Conservation (phyloP, 177 flowering plant species). For the Vitis hybrid region DNA sequence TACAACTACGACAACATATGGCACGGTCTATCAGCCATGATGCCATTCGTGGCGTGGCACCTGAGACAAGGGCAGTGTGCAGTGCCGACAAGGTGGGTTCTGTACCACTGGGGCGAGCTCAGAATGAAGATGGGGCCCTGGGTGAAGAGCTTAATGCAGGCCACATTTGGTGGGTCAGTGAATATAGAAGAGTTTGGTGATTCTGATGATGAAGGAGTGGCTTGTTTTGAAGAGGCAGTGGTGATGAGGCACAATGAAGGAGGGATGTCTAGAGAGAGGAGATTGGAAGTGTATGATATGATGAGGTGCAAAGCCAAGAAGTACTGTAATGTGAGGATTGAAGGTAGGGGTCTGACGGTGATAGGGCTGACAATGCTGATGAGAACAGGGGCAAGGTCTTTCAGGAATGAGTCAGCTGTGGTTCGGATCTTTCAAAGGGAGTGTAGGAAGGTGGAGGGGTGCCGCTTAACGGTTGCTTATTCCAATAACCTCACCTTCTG, state of each 20-base stretch:
- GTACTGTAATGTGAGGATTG: slow-evolving; percentile 45
- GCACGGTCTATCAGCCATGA: slow-evolving; percentile 71
- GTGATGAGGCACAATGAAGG: slow-evolving; percentile 80
- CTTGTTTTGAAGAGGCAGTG: slow-evolving; percentile 76
- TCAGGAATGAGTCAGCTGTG: slow-evolving; percentile 58
- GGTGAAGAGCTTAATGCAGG: slow-evolving; percentile 48
- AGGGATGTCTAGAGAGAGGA: slow-evolving; percentile 58
- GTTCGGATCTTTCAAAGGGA: slow-evolving; percentile 49
- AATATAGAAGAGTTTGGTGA: slow-evolving; percentile 36
- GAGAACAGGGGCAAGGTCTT: slow-evolving; percentile 73
- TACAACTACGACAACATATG: slow-evolving; percentile 70
- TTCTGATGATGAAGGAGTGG: slow-evolving; percentile 31
- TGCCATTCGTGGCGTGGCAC: slow-evolving; percentile 79
- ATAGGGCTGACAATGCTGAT: slow-evolving; percentile 70
- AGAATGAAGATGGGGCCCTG: slow-evolving; percentile 53
- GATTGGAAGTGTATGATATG: slow-evolving; percentile 59
- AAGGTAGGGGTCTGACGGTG: slow-evolving; percentile 5
- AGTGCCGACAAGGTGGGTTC: slow-evolving; percentile 56
- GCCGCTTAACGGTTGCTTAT: slow-evolving; percentile 50
- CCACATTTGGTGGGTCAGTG: slow-evolving; percentile 39
- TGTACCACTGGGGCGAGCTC: slow-evolving; percentile 80
- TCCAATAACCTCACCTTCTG: slow-evolving; percentile 70
- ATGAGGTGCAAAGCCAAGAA: slow-evolving; percentile 70
- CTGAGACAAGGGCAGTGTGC: slow-evolving; percentile 32
- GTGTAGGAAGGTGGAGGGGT: slow-evolving; percentile 56